Percentiles rank a stretch among this genome's conserved stretches.
These are phyloP conservation scores for Picochlorum sp. DNA, from an alignment of 139 green algal genomes.

Conservation along the genomic window DNA sequence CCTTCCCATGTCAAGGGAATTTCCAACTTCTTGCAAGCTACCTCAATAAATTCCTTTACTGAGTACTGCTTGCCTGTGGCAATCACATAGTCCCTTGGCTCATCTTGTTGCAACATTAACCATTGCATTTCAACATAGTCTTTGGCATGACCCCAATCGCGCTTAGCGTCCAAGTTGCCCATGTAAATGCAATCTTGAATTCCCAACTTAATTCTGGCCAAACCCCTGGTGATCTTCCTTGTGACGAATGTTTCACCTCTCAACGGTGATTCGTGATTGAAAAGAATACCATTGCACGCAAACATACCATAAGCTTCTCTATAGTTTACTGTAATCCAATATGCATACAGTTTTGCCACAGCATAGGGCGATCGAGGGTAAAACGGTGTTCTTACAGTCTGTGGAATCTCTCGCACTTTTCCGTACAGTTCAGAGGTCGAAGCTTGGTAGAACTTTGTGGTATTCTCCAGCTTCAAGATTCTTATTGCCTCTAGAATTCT, in stretches of 20 bases:
- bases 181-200: slow-evolving; percentile 44
- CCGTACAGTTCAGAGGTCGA: slow-evolving; percentile 70
- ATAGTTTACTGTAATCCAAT: slow-evolving; percentile 66
- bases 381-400: slow-evolving; percentile 57
- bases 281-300: slow-evolving; percentile 69
- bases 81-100: slow-evolving; percentile 62
- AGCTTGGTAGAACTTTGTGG: slow-evolving; percentile 56
- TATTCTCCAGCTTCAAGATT: slow-evolving; percentile 26
- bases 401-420: slow-evolving; percentile 57
- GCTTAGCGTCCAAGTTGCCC: slow-evolving; percentile 66
- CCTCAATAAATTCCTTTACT: slow-evolving; percentile 36
- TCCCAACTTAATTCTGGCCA: slow-evolving; percentile 43
- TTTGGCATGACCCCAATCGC: slow-evolving; percentile 69
- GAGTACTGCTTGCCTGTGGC: slow-evolving; percentile 42
- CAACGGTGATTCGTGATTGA: slow-evolving; percentile 71
- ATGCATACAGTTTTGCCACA: slow-evolving; percentile 62
- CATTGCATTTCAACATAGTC: slow-evolving; percentile 73
- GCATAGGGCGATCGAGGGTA: slow-evolving; percentile 65
- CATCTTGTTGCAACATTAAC: slow-evolving; percentile 65
- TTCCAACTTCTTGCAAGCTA: slow-evolving; percentile 24
- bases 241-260: slow-evolving; percentile 74
- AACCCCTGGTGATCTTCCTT: slow-evolving; percentile 56
- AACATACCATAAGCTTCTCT: slow-evolving; percentile 66
- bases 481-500: slow-evolving; percentile 58
- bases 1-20: slow-evolving; percentile 38